Evolutionary conservation across 176 grass and related monocot genomes (phyloP).

Genomic region (Phoenix roebelenii): DNA sequence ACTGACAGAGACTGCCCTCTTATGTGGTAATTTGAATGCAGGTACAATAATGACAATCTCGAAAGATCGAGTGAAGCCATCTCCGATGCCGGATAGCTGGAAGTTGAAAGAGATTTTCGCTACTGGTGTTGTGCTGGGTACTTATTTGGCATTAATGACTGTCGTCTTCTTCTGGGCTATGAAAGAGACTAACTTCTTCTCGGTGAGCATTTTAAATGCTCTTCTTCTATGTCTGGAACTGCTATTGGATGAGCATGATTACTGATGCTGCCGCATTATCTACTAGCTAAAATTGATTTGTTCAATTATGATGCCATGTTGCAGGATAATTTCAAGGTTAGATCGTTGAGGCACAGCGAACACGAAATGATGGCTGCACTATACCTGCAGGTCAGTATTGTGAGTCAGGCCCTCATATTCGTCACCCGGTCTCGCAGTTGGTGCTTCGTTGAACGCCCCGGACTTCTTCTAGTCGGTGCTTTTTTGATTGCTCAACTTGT

Average conservation of each 20-base stretch:
- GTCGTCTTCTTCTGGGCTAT: slow-evolving; percentile 96
- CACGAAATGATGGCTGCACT: slow-evolving; percentile 12
- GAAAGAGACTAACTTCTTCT: slow-evolving; percentile 74
- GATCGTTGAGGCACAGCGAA: neutral
- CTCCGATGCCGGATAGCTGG: slow-evolving; percentile 91
- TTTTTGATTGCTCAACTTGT: slow-evolving; percentile 15
- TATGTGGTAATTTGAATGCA: slow-evolving; percentile 17
- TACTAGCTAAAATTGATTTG: too few relatives aligned
- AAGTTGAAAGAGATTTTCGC: slow-evolving; percentile 97
- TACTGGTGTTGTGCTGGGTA: slow-evolving; percentile 71
- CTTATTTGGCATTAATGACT: slow-evolving; percentile 88
- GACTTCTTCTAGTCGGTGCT: slow-evolving; percentile 9
- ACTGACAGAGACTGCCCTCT: too few relatives aligned
- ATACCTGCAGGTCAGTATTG: slow-evolving; percentile 15
- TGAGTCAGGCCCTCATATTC: slow-evolving; percentile 13
- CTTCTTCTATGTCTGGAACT: too few relatives aligned
- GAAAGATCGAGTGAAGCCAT: slow-evolving; percentile 91
- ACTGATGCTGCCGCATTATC: too few relatives aligned
- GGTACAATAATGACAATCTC: slow-evolving; percentile 99
- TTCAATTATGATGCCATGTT: neutral
- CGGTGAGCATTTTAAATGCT: slow-evolving; percentile 23
- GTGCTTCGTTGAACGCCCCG: slow-evolving; percentile 8
- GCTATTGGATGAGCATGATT: too few relatives aligned
- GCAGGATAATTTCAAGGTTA: slow-evolving; percentile 11
- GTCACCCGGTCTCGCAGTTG: slow-evolving; percentile 10